These are phyloP conservation scores for Aspergillus asperescens DNA, from an alignment of 495 filamentous ascomycete genomes.

Conservation along the genomic window DNA sequence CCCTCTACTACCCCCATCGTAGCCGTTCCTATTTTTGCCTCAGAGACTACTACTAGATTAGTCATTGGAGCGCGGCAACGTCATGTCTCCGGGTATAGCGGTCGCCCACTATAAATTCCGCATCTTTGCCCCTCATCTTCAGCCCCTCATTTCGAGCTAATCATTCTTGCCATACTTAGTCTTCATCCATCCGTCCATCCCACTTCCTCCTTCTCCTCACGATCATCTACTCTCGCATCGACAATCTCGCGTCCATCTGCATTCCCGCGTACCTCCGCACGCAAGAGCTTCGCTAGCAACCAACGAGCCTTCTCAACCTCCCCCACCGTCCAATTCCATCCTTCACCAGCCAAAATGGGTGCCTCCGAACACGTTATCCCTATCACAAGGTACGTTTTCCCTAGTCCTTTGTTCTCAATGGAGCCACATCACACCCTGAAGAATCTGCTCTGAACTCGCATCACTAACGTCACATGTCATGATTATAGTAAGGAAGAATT, in stretches of 20 bases:
- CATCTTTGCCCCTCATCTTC: slow-evolving; percentile 20
- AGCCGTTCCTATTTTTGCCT: neutral
- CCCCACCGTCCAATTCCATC: slow-evolving; percentile 37
- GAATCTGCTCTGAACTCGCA: no score
- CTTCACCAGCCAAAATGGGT: slow-evolving; percentile 50
- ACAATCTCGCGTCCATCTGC: slow-evolving; percentile 16
- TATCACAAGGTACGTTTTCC: slow-evolving; percentile 31
- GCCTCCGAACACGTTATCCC: slow-evolving; percentile 28
- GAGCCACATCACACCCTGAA: neutral
- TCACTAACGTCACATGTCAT: neutral
- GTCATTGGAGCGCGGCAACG: slow-evolving; percentile 17
- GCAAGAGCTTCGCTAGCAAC: slow-evolving; percentile 21
- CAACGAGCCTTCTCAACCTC: slow-evolving; percentile 31
- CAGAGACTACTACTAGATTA: slow-evolving; percentile 5
- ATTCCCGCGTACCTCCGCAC: slow-evolving; percentile 18
- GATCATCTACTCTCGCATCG: slow-evolving; percentile 7
- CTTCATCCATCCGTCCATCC: slow-evolving; percentile 21
- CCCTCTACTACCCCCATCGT: neutral
- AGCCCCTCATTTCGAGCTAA: slow-evolving; percentile 23
- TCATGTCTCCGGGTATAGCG: slow-evolving; percentile 13
- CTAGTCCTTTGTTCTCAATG: neutral
- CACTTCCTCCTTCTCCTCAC: slow-evolving; percentile 13
- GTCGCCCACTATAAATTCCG: slow-evolving; percentile 13
- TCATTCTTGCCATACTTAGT: slow-evolving; percentile 14
- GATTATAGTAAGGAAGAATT: slow-evolving; percentile 59